These are phyloP conservation scores for Reticulomyxa filosa DNA, from an alignment of 78 protist genomes.

Conservation along the genomic window DNA sequence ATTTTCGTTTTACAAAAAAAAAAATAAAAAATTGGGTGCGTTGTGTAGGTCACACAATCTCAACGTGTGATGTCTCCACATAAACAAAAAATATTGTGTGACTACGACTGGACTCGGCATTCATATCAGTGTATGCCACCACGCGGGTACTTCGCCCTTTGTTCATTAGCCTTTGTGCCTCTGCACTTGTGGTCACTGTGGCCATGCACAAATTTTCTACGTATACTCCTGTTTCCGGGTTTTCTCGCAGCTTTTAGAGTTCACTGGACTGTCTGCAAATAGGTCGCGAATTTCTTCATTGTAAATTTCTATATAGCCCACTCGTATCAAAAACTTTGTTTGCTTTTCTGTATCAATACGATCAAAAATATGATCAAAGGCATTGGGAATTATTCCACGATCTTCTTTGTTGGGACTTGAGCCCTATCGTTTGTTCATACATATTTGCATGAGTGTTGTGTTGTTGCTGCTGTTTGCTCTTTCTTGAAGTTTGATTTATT, in stretches of 20 bases:
- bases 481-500: too few species aligned
- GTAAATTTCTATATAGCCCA: constrained; percentile 39
- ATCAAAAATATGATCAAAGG: constrained; percentile 23
- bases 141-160: too few species aligned
- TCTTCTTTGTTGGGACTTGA: constrained; percentile 13
- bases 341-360: not conserved
- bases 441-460: too few species aligned
- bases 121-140: too few species aligned
- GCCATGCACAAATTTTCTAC: constrained; percentile 5
- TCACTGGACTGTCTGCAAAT: constrained; percentile 11
- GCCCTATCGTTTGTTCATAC: too few species aligned
- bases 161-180: too few species aligned
- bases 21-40: too few species aligned
- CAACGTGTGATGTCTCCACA: too few species aligned
- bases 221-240: constrained; percentile 18
- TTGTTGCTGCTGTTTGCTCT: too few species aligned
- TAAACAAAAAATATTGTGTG: not conserved
- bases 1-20: too few species aligned
- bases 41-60: too few species aligned
- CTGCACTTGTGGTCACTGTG: too few species aligned
- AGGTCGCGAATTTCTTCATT: constrained; percentile 40
- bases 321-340: not conserved
- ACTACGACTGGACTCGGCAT: not conserved
- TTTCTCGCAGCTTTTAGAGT: constrained; percentile 9
- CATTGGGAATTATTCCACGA: constrained; percentile 32